These are phyloP conservation scores for Ascoidea asiatica DNA, from an alignment of 805 yeast genomes.

Conservation along the genomic window DNA sequence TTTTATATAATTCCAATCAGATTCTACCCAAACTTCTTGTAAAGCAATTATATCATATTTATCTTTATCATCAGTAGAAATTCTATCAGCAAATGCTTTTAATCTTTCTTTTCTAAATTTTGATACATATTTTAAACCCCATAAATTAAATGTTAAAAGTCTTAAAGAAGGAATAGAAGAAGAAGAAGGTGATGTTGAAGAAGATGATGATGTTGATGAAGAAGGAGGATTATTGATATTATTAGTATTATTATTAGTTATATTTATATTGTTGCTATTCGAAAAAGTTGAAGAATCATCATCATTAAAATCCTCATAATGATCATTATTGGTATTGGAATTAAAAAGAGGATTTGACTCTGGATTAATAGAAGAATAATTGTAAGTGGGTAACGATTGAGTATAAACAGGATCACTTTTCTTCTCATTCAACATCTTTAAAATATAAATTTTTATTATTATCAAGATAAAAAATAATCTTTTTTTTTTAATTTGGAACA, in stretches of 20 bases:
- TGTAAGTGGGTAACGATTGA: no score
- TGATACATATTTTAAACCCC: slow-evolving; percentile 89
- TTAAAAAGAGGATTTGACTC: no score
- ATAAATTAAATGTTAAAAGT: slow-evolving; percentile 60
- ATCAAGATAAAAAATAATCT: no score
- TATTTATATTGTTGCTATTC: neutral
- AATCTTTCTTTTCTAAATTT: slow-evolving; percentile 53
- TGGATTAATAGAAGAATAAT: no score
- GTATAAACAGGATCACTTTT: no score
- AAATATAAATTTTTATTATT: no score
- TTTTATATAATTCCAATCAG: slow-evolving; percentile 64
- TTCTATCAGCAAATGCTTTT: slow-evolving; percentile 54
- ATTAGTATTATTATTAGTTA: neutral
- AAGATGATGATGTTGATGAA: no score
- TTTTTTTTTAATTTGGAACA: no score
- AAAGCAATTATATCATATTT: slow-evolving; percentile 76
- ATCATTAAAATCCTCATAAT: neutral
- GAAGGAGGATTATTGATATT: no score
- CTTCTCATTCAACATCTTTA: no score
- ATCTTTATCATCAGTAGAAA: slow-evolving; percentile 26
- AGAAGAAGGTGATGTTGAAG: no score
- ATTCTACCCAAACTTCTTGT: slow-evolving; percentile 89
- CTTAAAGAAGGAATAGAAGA: neutral
- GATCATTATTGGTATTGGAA: no score
- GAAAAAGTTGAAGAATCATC: neutral